phyloP scores from a whole-genome alignment of 371 early-diverging fungal genomes.

The Amoeboaphelidium occidentale region DNA sequence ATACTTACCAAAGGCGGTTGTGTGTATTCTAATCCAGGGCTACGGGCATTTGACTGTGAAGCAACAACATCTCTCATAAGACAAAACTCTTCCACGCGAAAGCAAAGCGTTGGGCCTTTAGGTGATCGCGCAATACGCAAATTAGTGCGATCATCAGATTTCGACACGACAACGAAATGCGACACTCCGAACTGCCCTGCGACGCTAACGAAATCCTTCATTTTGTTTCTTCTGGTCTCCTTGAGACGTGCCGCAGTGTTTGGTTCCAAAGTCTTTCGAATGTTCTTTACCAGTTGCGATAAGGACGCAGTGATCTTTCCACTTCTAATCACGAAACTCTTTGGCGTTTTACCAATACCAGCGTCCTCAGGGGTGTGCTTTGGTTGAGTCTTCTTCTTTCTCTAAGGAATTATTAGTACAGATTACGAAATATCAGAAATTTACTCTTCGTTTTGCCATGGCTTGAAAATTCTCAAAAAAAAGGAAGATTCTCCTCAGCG shows the following conservation, averaged over 20 bases:
- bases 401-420: slow-evolving; percentile 3
- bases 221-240: slow-evolving; percentile 68
- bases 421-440: background rate
- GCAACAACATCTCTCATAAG: slow-evolving; percentile 55
- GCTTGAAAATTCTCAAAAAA: too few relatives aligned
- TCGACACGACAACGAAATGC: slow-evolving; percentile 66
- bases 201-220: slow-evolving; percentile 76
- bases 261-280: slow-evolving; percentile 75
- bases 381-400: slow-evolving; percentile 26
- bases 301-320: slow-evolving; percentile 42
- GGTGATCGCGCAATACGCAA: slow-evolving; percentile 64
- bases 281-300: slow-evolving; percentile 46
- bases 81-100: slow-evolving; percentile 57
- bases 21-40: slow-evolving; percentile 38
- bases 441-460: background rate
- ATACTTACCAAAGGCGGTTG: slow-evolving; percentile 36
- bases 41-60: slow-evolving; percentile 46
- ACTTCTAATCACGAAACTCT: slow-evolving; percentile 75
- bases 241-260: slow-evolving; percentile 54
- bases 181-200: slow-evolving; percentile 64
- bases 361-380: slow-evolving; percentile 21
- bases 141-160: slow-evolving; percentile 52
- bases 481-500: too few relatives aligned
- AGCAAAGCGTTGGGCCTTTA: slow-evolving; percentile 81
- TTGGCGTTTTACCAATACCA: slow-evolving; percentile 31